A percentile compares a stretch with the other conserved stretches of the same genome.
These are phyloP conservation scores for Talaromyces sp. DNA, from an alignment of 2,329 filamentous ascomycete species.

Conservation along the genomic window DNA sequence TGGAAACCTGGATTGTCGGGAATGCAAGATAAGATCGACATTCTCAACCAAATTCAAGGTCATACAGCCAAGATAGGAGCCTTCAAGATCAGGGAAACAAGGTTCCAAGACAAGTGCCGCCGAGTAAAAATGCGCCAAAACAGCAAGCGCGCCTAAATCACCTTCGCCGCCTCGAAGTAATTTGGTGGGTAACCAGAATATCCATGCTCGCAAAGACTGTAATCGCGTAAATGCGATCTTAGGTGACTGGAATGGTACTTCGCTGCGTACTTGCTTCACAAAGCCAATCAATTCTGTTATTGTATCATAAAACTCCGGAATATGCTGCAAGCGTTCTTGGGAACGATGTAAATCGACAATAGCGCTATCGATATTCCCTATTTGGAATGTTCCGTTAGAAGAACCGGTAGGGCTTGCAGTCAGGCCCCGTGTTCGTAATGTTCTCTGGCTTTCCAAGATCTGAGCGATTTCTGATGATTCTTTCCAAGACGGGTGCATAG, in stretches of 20 bases:
- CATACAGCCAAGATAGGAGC: constrained; percentile 78
- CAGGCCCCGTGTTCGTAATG: constrained; percentile 31
- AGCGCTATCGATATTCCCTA: constrained; percentile 62
- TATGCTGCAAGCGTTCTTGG: constrained; percentile 62
- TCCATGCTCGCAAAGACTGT: constrained; percentile 81
- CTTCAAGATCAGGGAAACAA: constrained; percentile 84
- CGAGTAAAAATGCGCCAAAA: constrained; percentile 88
- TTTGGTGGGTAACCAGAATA: constrained; percentile 90
- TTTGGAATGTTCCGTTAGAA: constrained; percentile 20
- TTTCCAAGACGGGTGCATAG: constrained; percentile 81
- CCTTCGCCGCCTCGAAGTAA: constrained; percentile 71
- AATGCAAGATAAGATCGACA: constrained; percentile 69
- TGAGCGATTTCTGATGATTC: constrained; percentile 66
- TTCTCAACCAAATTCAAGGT: constrained; percentile 78
- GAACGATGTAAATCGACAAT: constrained; percentile 55
- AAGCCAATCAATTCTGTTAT: constrained; percentile 67
- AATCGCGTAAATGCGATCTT: constrained; percentile 86
- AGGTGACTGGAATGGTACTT: constrained; percentile 63
- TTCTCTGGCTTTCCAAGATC: constrained; percentile 38
- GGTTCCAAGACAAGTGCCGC: constrained; percentile 82
- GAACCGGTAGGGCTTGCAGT: constrained; percentile 30
- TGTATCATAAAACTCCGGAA: constrained; percentile 63
- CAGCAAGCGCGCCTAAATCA: constrained; percentile 71
- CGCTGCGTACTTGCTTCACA: constrained; percentile 65
- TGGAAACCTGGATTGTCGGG: constrained; percentile 58